Percentiles rank a stretch among this genome's conserved stretches.
phyloP scores from a whole-genome alignment of 169 alveolate genomes.

The Plasmodium vinckei region DNA sequence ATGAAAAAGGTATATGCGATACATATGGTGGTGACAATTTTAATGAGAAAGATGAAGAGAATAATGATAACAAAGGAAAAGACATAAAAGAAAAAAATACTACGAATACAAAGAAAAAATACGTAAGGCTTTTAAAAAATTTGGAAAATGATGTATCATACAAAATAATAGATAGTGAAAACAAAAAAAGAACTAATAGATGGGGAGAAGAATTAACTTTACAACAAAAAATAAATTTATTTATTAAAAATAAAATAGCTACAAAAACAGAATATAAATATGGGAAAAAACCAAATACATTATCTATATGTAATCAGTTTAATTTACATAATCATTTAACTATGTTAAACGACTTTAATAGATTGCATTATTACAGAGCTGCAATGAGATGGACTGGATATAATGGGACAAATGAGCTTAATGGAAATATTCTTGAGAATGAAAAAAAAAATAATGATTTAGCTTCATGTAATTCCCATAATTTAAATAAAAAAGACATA shows the following conservation, averaged over 20 bases:
- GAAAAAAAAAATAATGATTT: not conserved
- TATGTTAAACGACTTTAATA: constrained; percentile 86
- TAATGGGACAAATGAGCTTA: constrained; percentile 14
- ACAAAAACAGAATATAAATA: constrained; percentile 81
- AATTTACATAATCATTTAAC: constrained; percentile 85
- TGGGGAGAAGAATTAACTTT: constrained; percentile 81
- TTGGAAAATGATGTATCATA: constrained; percentile 37
- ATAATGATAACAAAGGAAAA: not conserved
- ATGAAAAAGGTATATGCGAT: not conserved
- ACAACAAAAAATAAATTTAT: constrained; percentile 79
- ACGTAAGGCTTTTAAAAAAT: constrained; percentile 44
- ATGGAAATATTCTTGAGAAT: not conserved
- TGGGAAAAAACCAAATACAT: constrained; percentile 83
- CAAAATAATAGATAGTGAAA: constrained; percentile 33
- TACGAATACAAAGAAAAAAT: constrained; percentile 40
- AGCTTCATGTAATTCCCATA: not conserved
- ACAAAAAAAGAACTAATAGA: constrained; percentile 79
- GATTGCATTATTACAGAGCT: constrained; percentile 87
- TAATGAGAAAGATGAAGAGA: not conserved
- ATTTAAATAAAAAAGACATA: constrained; percentile 10
- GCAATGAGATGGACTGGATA: constrained; percentile 89
- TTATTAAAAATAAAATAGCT: constrained; percentile 79
- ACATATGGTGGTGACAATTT: not conserved
- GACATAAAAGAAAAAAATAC: not conserved
- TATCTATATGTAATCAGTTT: constrained; percentile 85